Conservation (phyloP, 1,139 yeast species). For the Geotrichum phurueaensis region DNA sequence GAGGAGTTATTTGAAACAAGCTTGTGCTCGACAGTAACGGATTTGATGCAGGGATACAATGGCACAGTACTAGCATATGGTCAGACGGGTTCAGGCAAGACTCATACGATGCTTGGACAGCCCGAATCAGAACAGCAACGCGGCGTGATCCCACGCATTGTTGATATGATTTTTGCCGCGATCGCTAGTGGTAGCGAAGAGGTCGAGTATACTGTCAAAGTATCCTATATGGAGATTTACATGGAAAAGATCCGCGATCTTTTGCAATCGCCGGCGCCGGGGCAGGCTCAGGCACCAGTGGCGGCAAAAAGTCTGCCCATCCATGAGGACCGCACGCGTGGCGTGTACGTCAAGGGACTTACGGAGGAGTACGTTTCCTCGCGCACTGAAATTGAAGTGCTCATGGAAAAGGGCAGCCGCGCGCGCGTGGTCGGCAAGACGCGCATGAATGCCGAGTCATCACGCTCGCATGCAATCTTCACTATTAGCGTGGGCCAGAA, state of each 20-base stretch:
- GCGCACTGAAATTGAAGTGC: conserved; percentile 52
- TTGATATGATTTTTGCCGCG: conserved; percentile 56
- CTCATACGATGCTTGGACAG: conserved; percentile 78
- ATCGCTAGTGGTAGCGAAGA: conserved; percentile 50
- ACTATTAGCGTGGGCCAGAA: conserved; percentile 61
- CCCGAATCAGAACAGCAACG: conserved; percentile 31
- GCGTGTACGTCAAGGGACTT: conserved; percentile 66
- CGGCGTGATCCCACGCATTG: conserved; percentile 73
- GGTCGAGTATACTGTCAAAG: conserved; percentile 61
- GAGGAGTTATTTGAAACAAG: conserved; percentile 26
- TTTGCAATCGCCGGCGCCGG: conserved; percentile 32
- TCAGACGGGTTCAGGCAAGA: conserved; percentile 83
- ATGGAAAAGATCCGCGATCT: conserved; percentile 72
- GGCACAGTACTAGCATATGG: conserved; percentile 86
- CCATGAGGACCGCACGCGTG: conserved; percentile 60
- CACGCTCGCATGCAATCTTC: conserved; percentile 79
- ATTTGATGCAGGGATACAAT: conserved; percentile 71
- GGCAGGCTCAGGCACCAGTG: background rate
- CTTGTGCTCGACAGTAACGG: conserved; percentile 47
- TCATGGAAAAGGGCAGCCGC: conserved; percentile 52
- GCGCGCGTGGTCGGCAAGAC: conserved; percentile 58
- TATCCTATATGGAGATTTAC: conserved; percentile 76
- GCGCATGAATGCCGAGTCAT: conserved; percentile 67
- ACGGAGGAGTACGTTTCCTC: conserved; percentile 56
- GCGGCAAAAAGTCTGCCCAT: conserved; percentile 43